These are phyloP conservation scores for Pseudocercospora pini-densiflorae DNA, from an alignment of 2,329 filamentous ascomycete species.

Conservation along the genomic window DNA sequence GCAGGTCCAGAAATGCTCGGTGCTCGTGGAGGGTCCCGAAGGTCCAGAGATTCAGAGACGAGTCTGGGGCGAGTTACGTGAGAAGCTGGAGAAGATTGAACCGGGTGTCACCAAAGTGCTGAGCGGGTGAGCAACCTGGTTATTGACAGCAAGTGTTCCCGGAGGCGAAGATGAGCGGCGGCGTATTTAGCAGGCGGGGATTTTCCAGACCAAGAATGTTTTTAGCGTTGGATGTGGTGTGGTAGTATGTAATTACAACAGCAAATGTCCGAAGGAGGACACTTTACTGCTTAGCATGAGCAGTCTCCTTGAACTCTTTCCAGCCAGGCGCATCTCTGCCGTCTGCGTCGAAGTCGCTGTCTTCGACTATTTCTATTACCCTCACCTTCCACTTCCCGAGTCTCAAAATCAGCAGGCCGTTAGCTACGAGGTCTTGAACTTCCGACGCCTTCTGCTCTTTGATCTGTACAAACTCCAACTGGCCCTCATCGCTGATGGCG, in stretches of 20 bases:
- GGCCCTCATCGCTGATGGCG: constrained; percentile 45
- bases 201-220: neutral
- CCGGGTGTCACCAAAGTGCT: constrained; percentile 37
- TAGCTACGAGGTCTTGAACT: constrained; percentile 63
- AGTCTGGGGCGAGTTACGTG: constrained; percentile 47
- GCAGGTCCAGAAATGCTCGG: constrained; percentile 34
- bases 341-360: constrained; percentile 55
- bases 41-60: constrained; percentile 42
- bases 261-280: neutral
- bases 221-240: neutral
- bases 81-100: constrained; percentile 45
- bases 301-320: constrained; percentile 41
- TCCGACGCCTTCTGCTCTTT: constrained; percentile 65
- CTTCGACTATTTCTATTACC: constrained; percentile 59
- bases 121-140: neutral
- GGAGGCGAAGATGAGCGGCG: neutral
- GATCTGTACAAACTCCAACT: constrained; percentile 65
- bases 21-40: constrained; percentile 43
- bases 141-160: neutral
- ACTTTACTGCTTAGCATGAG: neutral
- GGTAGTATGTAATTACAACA: neutral
- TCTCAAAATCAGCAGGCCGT: constrained; percentile 58
- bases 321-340: constrained; percentile 57
- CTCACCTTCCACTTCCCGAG: constrained; percentile 66
- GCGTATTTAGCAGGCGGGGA: neutral